Percentiles rank a stretch among this genome's conserved stretches.
These are phyloP conservation scores for Claviceps africana DNA, from an alignment of 2,329 filamentous ascomycete genomes.

Conservation along the genomic window DNA sequence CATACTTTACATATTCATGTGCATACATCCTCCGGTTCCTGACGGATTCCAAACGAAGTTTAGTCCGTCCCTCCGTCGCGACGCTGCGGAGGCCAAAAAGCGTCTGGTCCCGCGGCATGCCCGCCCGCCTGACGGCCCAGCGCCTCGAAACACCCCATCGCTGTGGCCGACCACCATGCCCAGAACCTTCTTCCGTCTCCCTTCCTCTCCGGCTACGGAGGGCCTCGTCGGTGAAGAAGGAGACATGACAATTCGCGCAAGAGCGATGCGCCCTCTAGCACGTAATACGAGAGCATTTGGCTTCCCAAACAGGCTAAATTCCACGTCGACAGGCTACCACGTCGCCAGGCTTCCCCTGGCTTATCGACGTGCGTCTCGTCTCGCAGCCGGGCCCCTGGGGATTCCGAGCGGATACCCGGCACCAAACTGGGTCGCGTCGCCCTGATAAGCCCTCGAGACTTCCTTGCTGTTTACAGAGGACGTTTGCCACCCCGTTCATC, in stretches of 20 bases:
- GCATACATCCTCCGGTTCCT: background rate
- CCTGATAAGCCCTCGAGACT: background rate
- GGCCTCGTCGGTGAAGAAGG: too few species aligned
- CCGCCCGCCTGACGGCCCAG: background rate
- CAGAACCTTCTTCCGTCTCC: too few species aligned
- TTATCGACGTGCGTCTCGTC: background rate
- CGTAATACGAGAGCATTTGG: too few species aligned
- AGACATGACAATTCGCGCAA: background rate
- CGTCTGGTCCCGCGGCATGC: background rate
- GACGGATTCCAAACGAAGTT: background rate
- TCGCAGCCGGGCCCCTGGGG: background rate
- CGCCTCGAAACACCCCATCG: background rate
- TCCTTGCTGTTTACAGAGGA: background rate
- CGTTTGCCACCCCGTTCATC: background rate
- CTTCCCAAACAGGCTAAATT: background rate
- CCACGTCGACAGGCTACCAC: too few species aligned
- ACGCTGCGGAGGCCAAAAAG: background rate
- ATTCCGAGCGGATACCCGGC: background rate
- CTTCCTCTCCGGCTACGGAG: too few species aligned
- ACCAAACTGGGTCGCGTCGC: background rate
- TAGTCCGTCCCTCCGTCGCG: background rate
- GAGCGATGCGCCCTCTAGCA: too few species aligned
- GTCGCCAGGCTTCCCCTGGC: background rate
- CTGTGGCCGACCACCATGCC: background rate
- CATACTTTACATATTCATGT: background rate